phyloP scores from a whole-genome alignment of 352 stramenopile species.

The Aphanomyces cochlioides region DNA sequence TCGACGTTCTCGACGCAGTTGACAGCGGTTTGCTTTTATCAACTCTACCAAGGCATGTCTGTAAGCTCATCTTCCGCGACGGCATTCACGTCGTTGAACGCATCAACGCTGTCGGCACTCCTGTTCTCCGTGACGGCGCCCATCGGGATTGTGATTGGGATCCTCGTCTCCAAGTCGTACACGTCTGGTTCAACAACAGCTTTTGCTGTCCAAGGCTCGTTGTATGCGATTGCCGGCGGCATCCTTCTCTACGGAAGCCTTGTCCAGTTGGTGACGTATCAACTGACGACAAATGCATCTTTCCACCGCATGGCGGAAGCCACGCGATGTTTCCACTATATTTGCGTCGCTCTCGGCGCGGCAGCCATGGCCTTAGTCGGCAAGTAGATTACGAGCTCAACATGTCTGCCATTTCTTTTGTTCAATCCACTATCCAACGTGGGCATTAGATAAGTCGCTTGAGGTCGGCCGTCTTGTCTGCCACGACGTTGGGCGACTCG shows the following conservation, averaged over 20 bases:
- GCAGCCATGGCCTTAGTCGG: too few species aligned
- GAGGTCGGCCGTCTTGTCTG: constrained; percentile 67
- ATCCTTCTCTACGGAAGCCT: constrained; percentile 70
- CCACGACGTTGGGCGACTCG: constrained; percentile 75
- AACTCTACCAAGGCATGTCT: constrained; percentile 72
- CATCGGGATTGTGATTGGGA: constrained; percentile 52
- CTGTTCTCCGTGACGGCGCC: constrained; percentile 56
- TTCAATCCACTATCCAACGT: too few species aligned
- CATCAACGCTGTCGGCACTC: constrained; percentile 46
- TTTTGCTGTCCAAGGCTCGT: constrained; percentile 56
- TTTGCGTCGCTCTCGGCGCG: too few species aligned
- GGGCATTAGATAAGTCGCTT: constrained; percentile 49
- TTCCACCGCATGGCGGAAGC: constrained; percentile 35
- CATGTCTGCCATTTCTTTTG: too few species aligned
- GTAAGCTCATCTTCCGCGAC: constrained; percentile 46
- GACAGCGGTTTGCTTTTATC: constrained; percentile 62
- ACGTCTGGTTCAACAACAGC: constrained; percentile 44
- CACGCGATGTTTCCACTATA: too few species aligned
- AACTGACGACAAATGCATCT: constrained; percentile 60
- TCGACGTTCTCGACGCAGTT: constrained; percentile 58
- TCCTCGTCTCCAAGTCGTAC: constrained; percentile 52
- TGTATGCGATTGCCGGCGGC: constrained; percentile 60
- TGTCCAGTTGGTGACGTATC: constrained; percentile 63
- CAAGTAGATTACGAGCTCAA: too few species aligned
- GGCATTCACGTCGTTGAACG: constrained; percentile 41